Base-by-base conservation (phyloP, 331 rosid genomes). In the Pyrus hybrid region DNA sequence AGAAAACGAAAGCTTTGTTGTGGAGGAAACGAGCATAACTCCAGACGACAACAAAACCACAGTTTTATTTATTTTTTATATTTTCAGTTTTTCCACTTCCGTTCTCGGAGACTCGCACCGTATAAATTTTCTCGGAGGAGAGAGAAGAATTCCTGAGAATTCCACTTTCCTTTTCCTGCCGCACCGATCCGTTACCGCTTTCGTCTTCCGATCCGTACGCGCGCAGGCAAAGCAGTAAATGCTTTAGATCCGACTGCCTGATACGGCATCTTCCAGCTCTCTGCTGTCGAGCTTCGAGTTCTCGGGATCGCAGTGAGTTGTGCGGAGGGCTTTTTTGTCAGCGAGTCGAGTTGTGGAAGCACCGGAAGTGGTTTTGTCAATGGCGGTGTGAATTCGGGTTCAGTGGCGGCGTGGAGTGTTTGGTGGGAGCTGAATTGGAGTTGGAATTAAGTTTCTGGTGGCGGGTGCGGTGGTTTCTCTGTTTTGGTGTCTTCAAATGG, bases 221-320 rank as follows among this genome's bases (percentile, higher is more conserved):
- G 45, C 20, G 41, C 77, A 47, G 80, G 74, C 87, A 68, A 49
- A 68, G 79, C 84, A 73, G 71, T 73, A 69, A 83, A 80, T 80
- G 92, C 82, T 81, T 77, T 86, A 84, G 96, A 91, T 91, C 89
- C 92, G 84, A 77, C 45, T 70, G 70, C 79, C 77, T 43, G 76
- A 70, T 53, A 41, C 85, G 53, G 54, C 87, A 74, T 64, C 49
- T 78, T 57, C 57, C n/a, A 21, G 51, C 28, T 51, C 30, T 47
- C 45, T 51, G 29, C 32, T 63, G 13, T 43, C 54, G 65, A 63
- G 78, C 56, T 68, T 45, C 78, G 77, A 72, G 67, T 7, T 74
- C 69, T 60, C 57, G 76, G 67, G 88, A 82, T 82, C 86, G 67
- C 58, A 41, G 63, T 78, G 76, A 73, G 32, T 72, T 35, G 8